Conservation (phyloP, 805 yeast genomes). For the Teunomyces cretensis region DNA sequence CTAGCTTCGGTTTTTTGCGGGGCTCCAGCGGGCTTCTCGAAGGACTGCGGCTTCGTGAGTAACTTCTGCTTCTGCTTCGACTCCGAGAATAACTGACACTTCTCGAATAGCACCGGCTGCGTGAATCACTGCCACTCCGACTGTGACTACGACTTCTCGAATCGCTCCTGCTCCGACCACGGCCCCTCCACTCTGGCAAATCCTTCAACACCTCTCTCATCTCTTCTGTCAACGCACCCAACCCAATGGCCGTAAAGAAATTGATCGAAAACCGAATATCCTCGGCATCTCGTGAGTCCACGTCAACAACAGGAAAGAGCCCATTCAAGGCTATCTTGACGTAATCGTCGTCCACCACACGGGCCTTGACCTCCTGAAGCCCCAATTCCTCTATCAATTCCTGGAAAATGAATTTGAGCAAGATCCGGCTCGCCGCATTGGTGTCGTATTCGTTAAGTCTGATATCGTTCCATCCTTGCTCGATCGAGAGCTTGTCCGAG, state of each 20-base stretch:
- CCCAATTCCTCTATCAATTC: constrained; percentile 81
- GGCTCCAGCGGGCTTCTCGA: neutral
- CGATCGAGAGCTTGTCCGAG: constrained; percentile 64
- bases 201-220: constrained; percentile 61
- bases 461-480: constrained; percentile 51
- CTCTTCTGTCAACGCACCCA: constrained; percentile 78
- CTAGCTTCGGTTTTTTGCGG: neutral
- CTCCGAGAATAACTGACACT: constrained; percentile 13
- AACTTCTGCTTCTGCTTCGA: constrained; percentile 13
- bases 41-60: constrained; percentile 1
- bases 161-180: constrained; percentile 10
- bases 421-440: constrained; percentile 77
- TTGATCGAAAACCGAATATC: constrained; percentile 77
- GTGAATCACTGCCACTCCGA: constrained; percentile 21
- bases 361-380: constrained; percentile 42
- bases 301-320: constrained; percentile 57
- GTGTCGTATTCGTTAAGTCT: constrained; percentile 69
- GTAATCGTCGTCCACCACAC: constrained; percentile 51
- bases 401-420: constrained; percentile 76
- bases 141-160: constrained; percentile 16
- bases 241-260: constrained; percentile 88
- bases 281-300: constrained; percentile 39
- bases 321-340: constrained; percentile 51
- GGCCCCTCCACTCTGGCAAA: constrained; percentile 23
- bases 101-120: constrained; percentile 21